These are phyloP conservation scores for Kodamaea sp. DNA, from an alignment of 1,139 yeast species.

Conservation along the genomic window DNA sequence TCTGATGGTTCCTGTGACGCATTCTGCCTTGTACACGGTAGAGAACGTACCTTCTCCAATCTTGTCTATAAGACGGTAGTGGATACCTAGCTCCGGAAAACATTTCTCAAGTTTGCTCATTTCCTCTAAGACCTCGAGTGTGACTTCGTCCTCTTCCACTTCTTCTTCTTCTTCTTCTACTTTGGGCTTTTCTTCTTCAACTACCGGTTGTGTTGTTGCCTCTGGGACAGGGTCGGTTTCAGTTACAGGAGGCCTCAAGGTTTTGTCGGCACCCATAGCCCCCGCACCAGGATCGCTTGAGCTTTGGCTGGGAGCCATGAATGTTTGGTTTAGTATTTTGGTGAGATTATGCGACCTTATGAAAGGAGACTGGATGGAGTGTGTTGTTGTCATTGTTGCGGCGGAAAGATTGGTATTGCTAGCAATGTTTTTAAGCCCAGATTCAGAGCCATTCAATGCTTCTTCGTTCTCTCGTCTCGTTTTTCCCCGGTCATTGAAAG, in stretches of 20 bases:
- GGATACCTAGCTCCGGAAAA: constrained; percentile 60
- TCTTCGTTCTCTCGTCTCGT: neutral
- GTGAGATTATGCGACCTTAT: constrained; percentile 17
- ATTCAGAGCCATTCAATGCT: neutral
- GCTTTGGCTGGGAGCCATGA: constrained; percentile 1
- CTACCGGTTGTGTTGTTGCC: neutral
- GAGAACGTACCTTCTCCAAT: constrained; percentile 97
- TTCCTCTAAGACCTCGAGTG: constrained; percentile 62
- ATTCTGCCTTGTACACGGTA: constrained; percentile 86
- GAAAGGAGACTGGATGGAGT: constrained; percentile 10
- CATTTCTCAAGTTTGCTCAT: constrained; percentile 61
- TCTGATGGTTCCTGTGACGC: constrained; percentile 48
- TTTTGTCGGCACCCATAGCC: constrained; percentile 5
- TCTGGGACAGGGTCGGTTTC: neutral
- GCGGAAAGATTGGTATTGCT: neutral
- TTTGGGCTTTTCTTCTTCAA: neutral
- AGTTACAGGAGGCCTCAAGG: constrained; percentile 7
- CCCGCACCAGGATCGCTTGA: constrained; percentile 12
- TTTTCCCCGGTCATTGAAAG: constrained; percentile 18
- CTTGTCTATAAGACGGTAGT: constrained; percentile 72
- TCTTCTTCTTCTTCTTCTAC: constrained; percentile 2
- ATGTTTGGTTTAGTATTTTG: constrained; percentile 9
- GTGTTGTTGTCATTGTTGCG: too few species aligned
- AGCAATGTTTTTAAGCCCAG: neutral
- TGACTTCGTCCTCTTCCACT: constrained; percentile 44